These are phyloP conservation scores for Cyclotella kingstonii DNA, from an alignment of 108 stramenopile species.

Conservation along the genomic window DNA sequence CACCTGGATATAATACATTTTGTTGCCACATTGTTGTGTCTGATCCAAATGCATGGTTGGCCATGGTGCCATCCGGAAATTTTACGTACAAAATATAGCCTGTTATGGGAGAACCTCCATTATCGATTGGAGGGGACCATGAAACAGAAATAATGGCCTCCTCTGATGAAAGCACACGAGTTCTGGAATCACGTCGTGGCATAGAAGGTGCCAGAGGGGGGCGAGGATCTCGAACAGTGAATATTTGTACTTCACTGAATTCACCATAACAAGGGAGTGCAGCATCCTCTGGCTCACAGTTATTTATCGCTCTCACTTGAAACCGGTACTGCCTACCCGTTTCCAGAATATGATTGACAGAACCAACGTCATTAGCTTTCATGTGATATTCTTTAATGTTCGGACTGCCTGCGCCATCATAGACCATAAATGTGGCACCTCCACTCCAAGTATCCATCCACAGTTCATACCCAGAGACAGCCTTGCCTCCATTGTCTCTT, in stretches of 20 bases:
- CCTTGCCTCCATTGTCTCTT: conserved; percentile 66
- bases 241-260: conserved; percentile 60
- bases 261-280: conserved; percentile 58
- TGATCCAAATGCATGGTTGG: conserved; percentile 19
- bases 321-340: conserved; percentile 73
- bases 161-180: conserved; percentile 26
- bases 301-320: conserved; percentile 79
- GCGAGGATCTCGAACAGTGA: conserved; percentile 64
- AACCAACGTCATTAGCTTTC: conserved; percentile 37
- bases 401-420: conserved; percentile 71
- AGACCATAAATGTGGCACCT: conserved; percentile 59
- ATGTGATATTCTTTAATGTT: conserved; percentile 51
- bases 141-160: conserved; percentile 53
- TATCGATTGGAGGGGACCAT: conserved; percentile 78
- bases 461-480: conserved; percentile 79
- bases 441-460: conserved; percentile 87
- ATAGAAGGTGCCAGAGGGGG: conserved; percentile 62
- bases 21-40: conserved; percentile 32
- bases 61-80: conserved; percentile 34
- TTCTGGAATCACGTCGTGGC: conserved; percentile 53
- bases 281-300: conserved; percentile 58
- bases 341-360: conserved; percentile 58
- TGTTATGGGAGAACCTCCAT: conserved; percentile 78
- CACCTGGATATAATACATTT: conserved; percentile 49
- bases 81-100: conserved; percentile 67